Percentiles rank a stretch among this genome's conserved stretches.
phyloP scores from a whole-genome alignment of 768 basidiomycete species.

The Lactarius indigo region DNA sequence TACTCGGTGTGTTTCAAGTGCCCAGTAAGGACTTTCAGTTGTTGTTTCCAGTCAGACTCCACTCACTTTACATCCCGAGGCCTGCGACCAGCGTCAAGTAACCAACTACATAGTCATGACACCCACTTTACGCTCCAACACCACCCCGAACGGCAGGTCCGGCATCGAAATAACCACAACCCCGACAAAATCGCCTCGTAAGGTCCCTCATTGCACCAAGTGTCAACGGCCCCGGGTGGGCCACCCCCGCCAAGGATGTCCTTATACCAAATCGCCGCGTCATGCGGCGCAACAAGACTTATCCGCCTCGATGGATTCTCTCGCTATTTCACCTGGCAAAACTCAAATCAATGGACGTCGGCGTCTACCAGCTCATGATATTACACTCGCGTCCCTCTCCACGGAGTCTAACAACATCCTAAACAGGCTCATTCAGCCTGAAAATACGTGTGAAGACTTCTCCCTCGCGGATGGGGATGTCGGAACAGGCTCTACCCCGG shows the following conservation, averaged over 20 bases:
- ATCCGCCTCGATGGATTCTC: constrained; percentile 15
- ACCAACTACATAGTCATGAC: constrained; percentile 5
- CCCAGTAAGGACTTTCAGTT: not conserved
- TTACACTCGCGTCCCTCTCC: constrained; percentile 50
- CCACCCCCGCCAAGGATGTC: constrained; percentile 64
- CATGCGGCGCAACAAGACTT: constrained; percentile 9
- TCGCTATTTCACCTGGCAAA: constrained; percentile 21
- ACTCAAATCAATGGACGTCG: constrained; percentile 26
- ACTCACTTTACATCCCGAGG: not conserved
- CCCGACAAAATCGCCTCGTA: constrained; percentile 44
- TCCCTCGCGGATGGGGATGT: constrained; percentile 1
- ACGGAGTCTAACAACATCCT: constrained; percentile 46
- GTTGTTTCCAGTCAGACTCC: not conserved
- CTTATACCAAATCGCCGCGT: constrained; percentile 31
- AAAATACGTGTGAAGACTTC: constrained; percentile 36
- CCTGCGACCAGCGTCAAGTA: not conserved
- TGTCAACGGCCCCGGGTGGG: constrained; percentile 56
- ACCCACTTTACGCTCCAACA: constrained; percentile 19
- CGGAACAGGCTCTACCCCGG: not conserved
- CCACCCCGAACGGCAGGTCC: constrained; percentile 12
- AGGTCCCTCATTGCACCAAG: constrained; percentile 50
- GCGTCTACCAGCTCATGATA: constrained; percentile 32
- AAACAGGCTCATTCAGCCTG: constrained; percentile 44
- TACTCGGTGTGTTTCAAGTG: not conserved
- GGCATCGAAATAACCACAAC: constrained; percentile 20